Base-by-base conservation (phyloP, 1,284 basidiomycete genomes). In the Pseudozyma hubeiensis region DNA sequence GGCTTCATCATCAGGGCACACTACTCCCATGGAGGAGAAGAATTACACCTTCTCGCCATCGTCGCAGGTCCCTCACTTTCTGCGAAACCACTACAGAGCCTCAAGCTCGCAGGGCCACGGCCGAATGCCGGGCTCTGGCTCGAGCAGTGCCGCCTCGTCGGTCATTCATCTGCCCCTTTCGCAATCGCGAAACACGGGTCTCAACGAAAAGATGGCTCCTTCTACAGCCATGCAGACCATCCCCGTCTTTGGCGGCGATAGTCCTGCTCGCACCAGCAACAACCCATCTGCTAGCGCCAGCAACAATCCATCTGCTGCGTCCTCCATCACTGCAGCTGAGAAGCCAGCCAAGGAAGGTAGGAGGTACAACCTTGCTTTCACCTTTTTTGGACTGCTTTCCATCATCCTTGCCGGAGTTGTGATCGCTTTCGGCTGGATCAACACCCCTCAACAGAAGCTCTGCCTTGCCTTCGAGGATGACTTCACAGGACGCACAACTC, bases 371-470 rank as follows among this genome's bases (percentile, higher is more conserved):
- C 62, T 64, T 14, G 62, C 62, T 49, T 64, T 64, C 55, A 49
- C 44, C 62, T 64, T 64, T 33, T 64, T 64, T 17, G 55, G 54
- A 29, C 43, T 64, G 17, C 62, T 64, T 31, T 64, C 62, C 7
- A 17, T 58, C 40, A 50, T 64, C 41, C 51, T 64, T 2, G 54
- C 62, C 3, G 62, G 37, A 34, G 55, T 64, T 5, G 62, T 64
- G 50, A 64, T 64, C 29, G 62, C 62, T 33, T 64, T 64, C 40
- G 62, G 54, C 46, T 64, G 62, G 55, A 64, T 64, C 62, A 64
- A 64, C 17, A 64, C 62, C 1, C 62, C 62, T 33, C 62, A 64
- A n/a, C 54, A 59, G 45, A 54, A 64, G 56, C 55, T 58, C 19
- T 64, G 63, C 41, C 56, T 64, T 17, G 63, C 46, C 1, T 49